These are phyloP conservation scores for Amorphotheca resinae DNA, from an alignment of 495 filamentous ascomycete genomes.

Conservation along the genomic window DNA sequence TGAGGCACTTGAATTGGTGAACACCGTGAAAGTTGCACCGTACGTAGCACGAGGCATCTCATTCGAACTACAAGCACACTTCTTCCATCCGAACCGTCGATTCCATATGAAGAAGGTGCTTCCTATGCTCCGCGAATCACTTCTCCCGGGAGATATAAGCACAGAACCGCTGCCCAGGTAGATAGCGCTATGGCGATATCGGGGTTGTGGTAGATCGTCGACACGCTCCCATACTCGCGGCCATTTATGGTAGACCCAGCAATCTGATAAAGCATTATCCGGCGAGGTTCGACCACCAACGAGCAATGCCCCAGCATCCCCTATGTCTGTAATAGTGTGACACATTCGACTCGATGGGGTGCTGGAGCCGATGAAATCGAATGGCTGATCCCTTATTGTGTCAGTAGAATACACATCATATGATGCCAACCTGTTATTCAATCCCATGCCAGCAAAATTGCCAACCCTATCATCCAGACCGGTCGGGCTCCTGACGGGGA, in stretches of 20 bases:
- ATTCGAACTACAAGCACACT: conserved; percentile 20
- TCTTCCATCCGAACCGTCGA: conserved; percentile 33
- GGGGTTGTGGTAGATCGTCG: conserved; percentile 46
- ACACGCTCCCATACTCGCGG: conserved; percentile 43
- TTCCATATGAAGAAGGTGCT: conserved; percentile 55
- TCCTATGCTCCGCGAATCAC: conserved; percentile 39
- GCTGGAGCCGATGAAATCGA: neutral
- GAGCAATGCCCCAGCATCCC: conserved; percentile 40
- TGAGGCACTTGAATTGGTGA: neutral
- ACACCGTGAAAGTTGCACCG: conserved; percentile 37
- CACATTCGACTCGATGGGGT: conserved; percentile 52
- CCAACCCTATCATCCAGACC: conserved; percentile 4
- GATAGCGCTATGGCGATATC: conserved; percentile 63
- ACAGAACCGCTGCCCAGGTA: conserved; percentile 35
- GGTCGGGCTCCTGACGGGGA: conserved; percentile 7
- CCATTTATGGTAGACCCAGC: conserved; percentile 52
- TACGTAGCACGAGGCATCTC: conserved; percentile 41
- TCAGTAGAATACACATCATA: conserved; percentile 42
- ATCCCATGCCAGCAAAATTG: conserved; percentile 48
- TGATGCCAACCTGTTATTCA: conserved; percentile 43
- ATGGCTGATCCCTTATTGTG: neutral
- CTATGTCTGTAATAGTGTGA: conserved; percentile 56
- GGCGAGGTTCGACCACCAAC: conserved; percentile 75
- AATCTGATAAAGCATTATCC: conserved; percentile 48
- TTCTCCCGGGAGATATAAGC: conserved; percentile 61